Base-by-base conservation (phyloP, 2,329 filamentous ascomycete species). In the Monilinia fructicola region DNA sequence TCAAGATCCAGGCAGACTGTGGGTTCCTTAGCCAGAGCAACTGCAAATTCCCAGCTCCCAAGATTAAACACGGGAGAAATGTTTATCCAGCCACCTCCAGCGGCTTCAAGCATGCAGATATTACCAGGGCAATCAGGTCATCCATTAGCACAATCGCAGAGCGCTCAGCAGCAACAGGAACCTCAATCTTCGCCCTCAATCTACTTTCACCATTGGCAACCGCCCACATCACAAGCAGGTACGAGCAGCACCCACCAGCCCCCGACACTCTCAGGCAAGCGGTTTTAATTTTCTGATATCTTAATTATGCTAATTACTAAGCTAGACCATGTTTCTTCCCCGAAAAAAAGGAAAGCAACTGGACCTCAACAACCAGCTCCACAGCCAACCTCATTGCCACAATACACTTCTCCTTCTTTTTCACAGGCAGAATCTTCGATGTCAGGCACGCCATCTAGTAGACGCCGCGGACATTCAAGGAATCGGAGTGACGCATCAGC, bases 171-270 rank as follows among this genome's bases (percentile, higher is more conserved):
- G 67, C 84, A 90, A 71, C 84, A 90, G 71, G 86, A 88, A 70
- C 54, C 71, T 28, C 73, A 74, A 56, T 84, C 87, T 23, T 91
- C 90, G 52, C 87, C 90, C 0, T 90, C 89, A 28, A 90, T 96
- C 58, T 95, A 92, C 78, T 97, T 97, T 77, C 92, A 96, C 75
- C 92, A 96, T 76, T 97, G 93, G 92, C 90, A 94, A 68, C 93
- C 93, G 55, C 93, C 93, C 18, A 85, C 83, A 28, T 85, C 87
- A 69, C 84, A 90, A 78, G 81, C 82, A 70, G 83, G 84, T 68
- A 79, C 71, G 52, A 71, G 83, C 70, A 80, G 82, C 76, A 82
- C 84, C 67, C 86, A 87, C 73, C 88, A 90, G 76, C 89, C 90
- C 68, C 85, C 85, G 74, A 90, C 90, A 69, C 89, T 91, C 74